Conservation (phyloP, 2,329 filamentous ascomycete genomes). For the Penicillium oxalicum region DNA sequence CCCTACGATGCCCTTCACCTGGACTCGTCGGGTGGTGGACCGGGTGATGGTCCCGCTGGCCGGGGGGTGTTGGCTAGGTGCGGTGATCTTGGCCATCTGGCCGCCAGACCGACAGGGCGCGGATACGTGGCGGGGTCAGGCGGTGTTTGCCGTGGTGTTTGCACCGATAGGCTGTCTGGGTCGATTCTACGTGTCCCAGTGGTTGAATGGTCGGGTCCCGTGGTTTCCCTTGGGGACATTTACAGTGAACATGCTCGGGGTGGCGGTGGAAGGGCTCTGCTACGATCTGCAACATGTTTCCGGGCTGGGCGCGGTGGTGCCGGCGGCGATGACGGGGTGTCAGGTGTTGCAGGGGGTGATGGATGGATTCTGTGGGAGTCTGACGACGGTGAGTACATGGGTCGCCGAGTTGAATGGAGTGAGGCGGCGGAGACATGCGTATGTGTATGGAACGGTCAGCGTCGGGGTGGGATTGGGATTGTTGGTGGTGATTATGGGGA, state of each 20-base stretch:
- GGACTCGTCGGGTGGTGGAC: constrained; percentile 59
- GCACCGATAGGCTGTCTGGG: constrained; percentile 71
- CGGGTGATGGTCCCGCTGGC: constrained; percentile 58
- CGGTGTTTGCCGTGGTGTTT: constrained; percentile 72
- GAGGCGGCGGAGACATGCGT: constrained; percentile 51
- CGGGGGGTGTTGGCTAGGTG: constrained; percentile 71
- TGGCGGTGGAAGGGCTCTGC: constrained; percentile 65
- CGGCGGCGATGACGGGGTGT: constrained; percentile 47
- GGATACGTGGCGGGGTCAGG: constrained; percentile 68
- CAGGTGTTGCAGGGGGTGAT: constrained; percentile 62
- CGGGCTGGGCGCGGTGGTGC: constrained; percentile 40
- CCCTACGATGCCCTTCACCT: constrained; percentile 54
- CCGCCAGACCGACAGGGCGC: constrained; percentile 53
- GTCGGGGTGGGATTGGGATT: constrained; percentile 44
- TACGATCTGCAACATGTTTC: constrained; percentile 69
- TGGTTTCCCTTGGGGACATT: constrained; percentile 85
- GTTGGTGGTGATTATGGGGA: constrained; percentile 51
- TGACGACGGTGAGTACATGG: constrained; percentile 64
- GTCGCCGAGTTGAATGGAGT: constrained; percentile 55
- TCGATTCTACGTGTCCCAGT: constrained; percentile 66
- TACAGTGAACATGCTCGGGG: constrained; percentile 70
- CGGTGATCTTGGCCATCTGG: constrained; percentile 64
- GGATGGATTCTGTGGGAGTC: constrained; percentile 62
- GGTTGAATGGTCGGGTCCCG: constrained; percentile 61
- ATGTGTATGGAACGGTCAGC: constrained; percentile 51